Conservation (phyloP, 1,139 yeast species). For the Candida pseudoviswanathii region DNA sequence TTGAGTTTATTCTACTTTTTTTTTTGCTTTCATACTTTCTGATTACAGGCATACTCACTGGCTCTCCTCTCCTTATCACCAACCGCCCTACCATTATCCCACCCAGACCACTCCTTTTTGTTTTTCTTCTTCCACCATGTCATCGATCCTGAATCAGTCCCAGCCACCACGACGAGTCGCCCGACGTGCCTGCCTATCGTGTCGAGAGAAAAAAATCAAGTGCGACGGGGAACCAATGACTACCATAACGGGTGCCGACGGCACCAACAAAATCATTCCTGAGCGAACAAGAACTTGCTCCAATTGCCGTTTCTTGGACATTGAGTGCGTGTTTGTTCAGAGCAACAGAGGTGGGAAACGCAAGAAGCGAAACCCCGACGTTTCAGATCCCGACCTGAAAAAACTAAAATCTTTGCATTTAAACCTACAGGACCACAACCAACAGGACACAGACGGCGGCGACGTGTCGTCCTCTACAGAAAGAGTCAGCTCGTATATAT, state of each 20-base stretch:
- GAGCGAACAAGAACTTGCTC: conserved; percentile 39
- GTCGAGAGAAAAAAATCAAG: conserved; percentile 64
- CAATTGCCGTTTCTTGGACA: conserved; percentile 51
- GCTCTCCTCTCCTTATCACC: neutral
- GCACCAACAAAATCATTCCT: conserved; percentile 18
- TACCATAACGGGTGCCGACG: conserved; percentile 21
- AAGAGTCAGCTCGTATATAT: conserved; percentile 13
- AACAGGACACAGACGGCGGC: neutral
- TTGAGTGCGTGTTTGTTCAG: conserved; percentile 59
- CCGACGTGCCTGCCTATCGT: conserved; percentile 59
- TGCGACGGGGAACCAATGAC: conserved; percentile 59
- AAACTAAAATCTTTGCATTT: conserved; percentile 2
- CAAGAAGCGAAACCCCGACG: conserved; percentile 25
- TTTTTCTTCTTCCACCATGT: conserved; percentile 1
- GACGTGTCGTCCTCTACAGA: conserved; percentile 9
- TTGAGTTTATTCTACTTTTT: too few species aligned
- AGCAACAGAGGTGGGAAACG: conserved; percentile 63
- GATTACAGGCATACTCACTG: too few species aligned
- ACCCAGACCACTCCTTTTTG: neutral
- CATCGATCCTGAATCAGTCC: neutral
- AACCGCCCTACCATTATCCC: neutral
- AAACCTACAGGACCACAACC: neutral
- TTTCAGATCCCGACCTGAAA: conserved; percentile 5
- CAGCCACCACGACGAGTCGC: conserved; percentile 38
- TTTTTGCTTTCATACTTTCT: too few species aligned